These are phyloP conservation scores for Allantophomopsis lycopodina DNA, from an alignment of 2,329 filamentous ascomycete genomes.

Conservation along the genomic window DNA sequence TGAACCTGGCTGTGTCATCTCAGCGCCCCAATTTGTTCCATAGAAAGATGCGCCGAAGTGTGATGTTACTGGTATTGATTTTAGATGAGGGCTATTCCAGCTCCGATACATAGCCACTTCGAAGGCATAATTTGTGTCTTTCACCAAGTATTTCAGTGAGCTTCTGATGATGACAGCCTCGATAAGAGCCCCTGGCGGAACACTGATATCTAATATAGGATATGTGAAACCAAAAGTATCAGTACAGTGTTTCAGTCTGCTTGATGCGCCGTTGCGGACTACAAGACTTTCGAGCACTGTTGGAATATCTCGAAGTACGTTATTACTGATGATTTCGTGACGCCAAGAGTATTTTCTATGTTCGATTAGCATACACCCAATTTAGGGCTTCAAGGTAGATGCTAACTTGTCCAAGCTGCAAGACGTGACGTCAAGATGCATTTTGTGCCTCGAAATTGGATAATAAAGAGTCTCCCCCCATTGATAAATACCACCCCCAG, in stretches of 20 bases:
- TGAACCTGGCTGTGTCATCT: neutral
- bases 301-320: slow-evolving; percentile 8
- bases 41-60: slow-evolving; percentile 14
- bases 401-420: slow-evolving; percentile 1
- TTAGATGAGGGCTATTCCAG: slow-evolving; percentile 7
- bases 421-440: slow-evolving; percentile 1
- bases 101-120: slow-evolving; percentile 16
- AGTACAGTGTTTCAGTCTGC: neutral
- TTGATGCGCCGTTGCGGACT: no score
- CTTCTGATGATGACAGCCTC: slow-evolving; percentile 10
- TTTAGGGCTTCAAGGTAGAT: neutral
- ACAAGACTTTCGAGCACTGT: neutral
- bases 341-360: slow-evolving; percentile 14
- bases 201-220: slow-evolving; percentile 8
- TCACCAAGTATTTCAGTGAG: slow-evolving; percentile 11
- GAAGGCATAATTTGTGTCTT: slow-evolving; percentile 10
- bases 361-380: slow-evolving; percentile 1
- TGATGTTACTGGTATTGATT: no score
- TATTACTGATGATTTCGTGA: slow-evolving; percentile 16
- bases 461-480: slow-evolving; percentile 1
- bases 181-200: slow-evolving; percentile 6
- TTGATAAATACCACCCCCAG: neutral
- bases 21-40: slow-evolving; percentile 11
- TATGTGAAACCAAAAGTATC: slow-evolving; percentile 12
- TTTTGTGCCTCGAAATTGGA: slow-evolving; percentile 1